phyloP scores from a whole-genome alignment of 176 grass and related monocot species.

The Otatea glauca region DNA sequence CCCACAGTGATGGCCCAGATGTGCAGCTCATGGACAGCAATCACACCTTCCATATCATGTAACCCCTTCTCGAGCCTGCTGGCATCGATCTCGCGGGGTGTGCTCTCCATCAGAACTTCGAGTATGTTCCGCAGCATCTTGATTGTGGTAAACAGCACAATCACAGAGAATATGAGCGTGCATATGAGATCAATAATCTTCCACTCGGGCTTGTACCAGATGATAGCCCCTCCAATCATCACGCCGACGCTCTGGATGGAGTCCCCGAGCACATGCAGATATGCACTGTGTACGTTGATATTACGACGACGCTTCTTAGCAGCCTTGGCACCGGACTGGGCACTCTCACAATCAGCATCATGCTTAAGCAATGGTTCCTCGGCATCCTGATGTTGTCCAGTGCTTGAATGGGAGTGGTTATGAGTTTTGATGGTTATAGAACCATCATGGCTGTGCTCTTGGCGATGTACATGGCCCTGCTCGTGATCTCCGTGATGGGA shows the following conservation, averaged over 20 bases:
- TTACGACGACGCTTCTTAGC: slow-evolving; percentile 72
- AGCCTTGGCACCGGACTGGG: slow-evolving; percentile 40
- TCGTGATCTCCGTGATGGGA: slow-evolving; percentile 50
- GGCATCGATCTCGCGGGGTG: slow-evolving; percentile 82
- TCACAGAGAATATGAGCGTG: slow-evolving; percentile 91
- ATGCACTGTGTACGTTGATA: slow-evolving; percentile 97
- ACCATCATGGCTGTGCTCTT: slow-evolving; percentile 40
- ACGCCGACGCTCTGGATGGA: slow-evolving; percentile 94
- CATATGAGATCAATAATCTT: slow-evolving; percentile 99
- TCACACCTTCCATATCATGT: slow-evolving; percentile 72
- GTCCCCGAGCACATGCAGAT: slow-evolving; percentile 87
- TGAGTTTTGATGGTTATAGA: slow-evolving; percentile 60
- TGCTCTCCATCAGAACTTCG: slow-evolving; percentile 97
- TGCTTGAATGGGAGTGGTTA: slow-evolving; percentile 52
- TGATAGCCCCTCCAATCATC: slow-evolving; percentile 93
- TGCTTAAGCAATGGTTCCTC: slow-evolving; percentile 68
- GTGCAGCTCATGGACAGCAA: slow-evolving; percentile 90
- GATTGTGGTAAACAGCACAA: slow-evolving; percentile 84
- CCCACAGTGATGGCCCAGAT: slow-evolving; percentile 99
- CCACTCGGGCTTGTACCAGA: slow-evolving; percentile 99
- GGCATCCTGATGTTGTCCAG: slow-evolving; percentile 46
- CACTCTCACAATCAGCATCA: slow-evolving; percentile 35
- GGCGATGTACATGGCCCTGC: slow-evolving; percentile 51
- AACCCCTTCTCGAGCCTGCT: slow-evolving; percentile 80
- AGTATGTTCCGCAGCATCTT: slow-evolving; percentile 92